Evolutionary conservation across 805 yeast species (phyloP), one percentile per base, ranked within the genome.

Genomic region (Hanseniaspora osmophila): DNA sequence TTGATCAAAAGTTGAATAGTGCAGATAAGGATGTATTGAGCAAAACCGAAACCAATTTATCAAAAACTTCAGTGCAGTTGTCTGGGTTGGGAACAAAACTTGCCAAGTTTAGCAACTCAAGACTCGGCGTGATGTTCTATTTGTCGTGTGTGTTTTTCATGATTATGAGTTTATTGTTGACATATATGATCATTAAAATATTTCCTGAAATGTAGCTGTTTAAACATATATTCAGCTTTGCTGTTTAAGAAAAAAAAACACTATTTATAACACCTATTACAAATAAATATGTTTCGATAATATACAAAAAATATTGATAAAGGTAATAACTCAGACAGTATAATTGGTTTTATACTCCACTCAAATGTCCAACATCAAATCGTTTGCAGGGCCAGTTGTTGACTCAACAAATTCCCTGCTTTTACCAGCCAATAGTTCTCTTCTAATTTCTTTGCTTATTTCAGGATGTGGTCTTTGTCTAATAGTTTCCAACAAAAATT

Each of bases 381-480:
- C 55, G 41, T 58, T 61, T 15, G 54, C 56, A 10, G 55, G 56
- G 10, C 44, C 54, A 11, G 49, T 54, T 27, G 49, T 47, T n/a
- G 54, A 48, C 33, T 52, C 59, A 30, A 52, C 60, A 45, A 62
- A 62, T 54, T 70, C 69, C 66, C 92, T 77, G 45, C 84, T 75
- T 41, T 70, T 71, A 47, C 97, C 97, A 17, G 96, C 94, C 51
- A 84, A 66, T 51, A 92, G 70, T 61, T 92, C 98, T 57, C 96
- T 77, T 66, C 97, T 77, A 44, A 90, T 86, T 61, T 90, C 98
- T 2, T 95, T 94, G 2, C 96, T 88, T 48, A 92, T 84, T 27
- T 80, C 83, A 49, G 71, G 82, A 60, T 92, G 99, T 43, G 80
- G 80, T 65, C 95, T 82, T 60, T 81, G 88, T 65, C 95, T 80